These are phyloP conservation scores for Backusella circina DNA, from an alignment of 192 early-diverging fungal genomes.

Conservation along the genomic window DNA sequence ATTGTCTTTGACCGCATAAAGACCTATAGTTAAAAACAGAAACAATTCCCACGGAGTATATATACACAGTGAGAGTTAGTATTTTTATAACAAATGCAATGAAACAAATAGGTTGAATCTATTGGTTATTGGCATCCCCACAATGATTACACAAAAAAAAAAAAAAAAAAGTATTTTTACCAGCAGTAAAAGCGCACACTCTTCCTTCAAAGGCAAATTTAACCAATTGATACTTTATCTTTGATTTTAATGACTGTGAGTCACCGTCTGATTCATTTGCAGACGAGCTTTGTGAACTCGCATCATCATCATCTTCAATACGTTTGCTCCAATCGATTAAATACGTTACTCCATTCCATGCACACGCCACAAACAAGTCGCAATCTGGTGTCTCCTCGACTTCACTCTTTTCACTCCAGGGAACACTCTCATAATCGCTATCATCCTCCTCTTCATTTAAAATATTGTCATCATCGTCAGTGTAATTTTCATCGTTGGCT, in stretches of 20 bases:
- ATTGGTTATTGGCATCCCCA: neutral
- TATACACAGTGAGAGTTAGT: neutral
- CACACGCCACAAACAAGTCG: conserved; percentile 54
- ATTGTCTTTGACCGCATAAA: conserved; percentile 44
- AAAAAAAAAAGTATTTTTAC: conserved; percentile 24
- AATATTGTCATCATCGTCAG: neutral
- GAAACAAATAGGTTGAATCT: neutral
- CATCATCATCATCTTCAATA: conserved; percentile 13
- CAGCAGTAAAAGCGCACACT: conserved; percentile 58
- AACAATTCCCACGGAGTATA: neutral
- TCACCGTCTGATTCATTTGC: conserved; percentile 8
- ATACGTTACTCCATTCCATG: conserved; percentile 57
- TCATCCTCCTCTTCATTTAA: conserved; percentile 4
- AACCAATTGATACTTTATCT: conserved; percentile 42
- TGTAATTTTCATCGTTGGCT: neutral
- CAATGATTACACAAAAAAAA: neutral
- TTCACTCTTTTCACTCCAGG: conserved; percentile 22
- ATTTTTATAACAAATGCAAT: neutral
- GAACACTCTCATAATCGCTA: conserved; percentile 16
- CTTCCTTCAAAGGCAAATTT: conserved; percentile 56
- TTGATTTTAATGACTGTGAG: neutral
- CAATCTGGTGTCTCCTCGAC: conserved; percentile 20
- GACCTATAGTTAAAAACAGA: conserved; percentile 26
- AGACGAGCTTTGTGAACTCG: neutral
- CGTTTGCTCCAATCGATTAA: conserved; percentile 47